Percentiles rank a stretch among this genome's conserved stretches.
phyloP scores from a whole-genome alignment of 2,329 filamentous ascomycete species.

The Lecanoromycetidae sp. region DNA sequence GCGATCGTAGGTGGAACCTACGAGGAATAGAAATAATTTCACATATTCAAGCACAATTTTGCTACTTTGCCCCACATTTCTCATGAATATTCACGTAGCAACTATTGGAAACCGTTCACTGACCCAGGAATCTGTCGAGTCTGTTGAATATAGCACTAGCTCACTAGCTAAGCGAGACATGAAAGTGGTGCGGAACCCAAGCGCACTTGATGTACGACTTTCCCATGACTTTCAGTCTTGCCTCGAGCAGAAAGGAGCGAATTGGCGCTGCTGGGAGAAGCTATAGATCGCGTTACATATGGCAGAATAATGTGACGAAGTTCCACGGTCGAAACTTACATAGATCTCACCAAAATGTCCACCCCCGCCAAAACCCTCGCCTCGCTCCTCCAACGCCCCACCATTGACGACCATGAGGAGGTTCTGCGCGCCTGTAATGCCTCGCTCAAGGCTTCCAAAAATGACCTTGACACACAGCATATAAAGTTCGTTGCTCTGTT shows the following conservation, averaged over 20 bases:
- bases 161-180: background rate
- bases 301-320: background rate
- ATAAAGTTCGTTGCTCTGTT: constrained; percentile 48
- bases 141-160: background rate
- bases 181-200: background rate
- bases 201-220: background rate
- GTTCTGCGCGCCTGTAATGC: constrained; percentile 47
- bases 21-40: constrained; percentile 49
- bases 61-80: no score
- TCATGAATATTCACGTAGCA: no score
- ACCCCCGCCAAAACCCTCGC: constrained; percentile 35
- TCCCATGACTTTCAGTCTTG: background rate
- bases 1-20: constrained; percentile 51
- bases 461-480: constrained; percentile 45
- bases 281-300: background rate
- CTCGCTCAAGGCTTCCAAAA: constrained; percentile 44
- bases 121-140: no score
- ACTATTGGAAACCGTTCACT: no score
- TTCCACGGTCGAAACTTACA: background rate
- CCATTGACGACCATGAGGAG: constrained; percentile 51
- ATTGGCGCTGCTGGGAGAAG: background rate
- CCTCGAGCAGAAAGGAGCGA: no score
- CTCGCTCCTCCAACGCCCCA: constrained; percentile 44
- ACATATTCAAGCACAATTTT: no score
- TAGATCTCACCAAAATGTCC: constrained; percentile 1